Evolutionary conservation across 495 filamentous ascomycete genomes (phyloP).

Genomic region (Lepidopterella palustris): DNA sequence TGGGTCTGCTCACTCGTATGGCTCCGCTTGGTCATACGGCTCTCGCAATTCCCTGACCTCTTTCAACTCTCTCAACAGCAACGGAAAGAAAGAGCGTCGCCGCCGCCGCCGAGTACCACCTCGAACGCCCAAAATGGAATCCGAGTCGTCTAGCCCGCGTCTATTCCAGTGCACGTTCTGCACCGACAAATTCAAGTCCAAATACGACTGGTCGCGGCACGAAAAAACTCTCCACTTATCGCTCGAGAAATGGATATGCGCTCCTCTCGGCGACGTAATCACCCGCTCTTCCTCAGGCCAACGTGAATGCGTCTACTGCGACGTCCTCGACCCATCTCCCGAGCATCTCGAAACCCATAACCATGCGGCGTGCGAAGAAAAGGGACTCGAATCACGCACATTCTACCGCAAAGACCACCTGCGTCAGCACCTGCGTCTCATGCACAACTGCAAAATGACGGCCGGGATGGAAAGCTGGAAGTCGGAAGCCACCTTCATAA

Average conservation of each 20-base stretch:
- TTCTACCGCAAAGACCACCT: slow-evolving; percentile 84
- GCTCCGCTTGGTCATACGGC: slow-evolving; percentile 65
- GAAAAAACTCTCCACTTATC: slow-evolving; percentile 74
- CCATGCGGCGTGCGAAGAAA: slow-evolving; percentile 60
- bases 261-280: slow-evolving; percentile 55
- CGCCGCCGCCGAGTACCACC: slow-evolving; percentile 57
- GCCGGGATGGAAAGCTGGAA: slow-evolving; percentile 68
- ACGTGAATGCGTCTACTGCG: slow-evolving; percentile 63
- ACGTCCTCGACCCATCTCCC: slow-evolving; percentile 48
- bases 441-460: slow-evolving; percentile 60
- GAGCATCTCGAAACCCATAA: slow-evolving; percentile 66
- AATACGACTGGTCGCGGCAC: slow-evolving; percentile 80
- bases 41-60: slow-evolving; percentile 52
- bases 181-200: slow-evolving; percentile 69
- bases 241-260: slow-evolving; percentile 74
- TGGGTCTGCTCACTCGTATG: slow-evolving; percentile 40
- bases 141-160: slow-evolving; percentile 39
- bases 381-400: slow-evolving; percentile 57
- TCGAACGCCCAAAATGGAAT: slow-evolving; percentile 26
- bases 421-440: slow-evolving; percentile 71
- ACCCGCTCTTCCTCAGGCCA: slow-evolving; percentile 39
- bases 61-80: slow-evolving; percentile 53
- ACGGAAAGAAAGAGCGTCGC: slow-evolving; percentile 59
- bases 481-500: slow-evolving; percentile 31
- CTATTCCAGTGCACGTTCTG: slow-evolving; percentile 83